Evolutionary conservation across 1,284 basidiomycete species (phyloP), one percentile per base, ranked within the genome.

Genomic region (Malassezia japonica): DNA sequence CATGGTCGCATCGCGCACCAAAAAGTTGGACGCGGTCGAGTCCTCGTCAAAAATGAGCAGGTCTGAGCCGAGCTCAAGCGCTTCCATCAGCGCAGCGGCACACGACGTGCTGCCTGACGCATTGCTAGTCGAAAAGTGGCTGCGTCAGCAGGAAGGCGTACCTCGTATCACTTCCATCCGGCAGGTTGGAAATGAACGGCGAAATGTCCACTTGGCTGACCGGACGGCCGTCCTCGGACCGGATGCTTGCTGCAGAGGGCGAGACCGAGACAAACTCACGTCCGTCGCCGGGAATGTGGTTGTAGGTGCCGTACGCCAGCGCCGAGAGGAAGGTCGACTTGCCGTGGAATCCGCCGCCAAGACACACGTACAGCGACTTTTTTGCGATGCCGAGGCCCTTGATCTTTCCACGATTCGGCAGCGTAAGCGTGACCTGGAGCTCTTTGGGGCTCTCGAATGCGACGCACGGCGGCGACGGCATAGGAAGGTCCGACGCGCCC

Each of bases 51-150:
- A 37, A 6, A 54, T 27, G 20, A 54, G 27, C 12, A 57, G 37
- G 20, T 54, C 43, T 3, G 56, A 32, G 6, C 45, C 47, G 15
- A 50, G 20, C 45, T 57, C 56, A 15, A 54, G 35, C 9, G 56
- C 35, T 28, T 57, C 56, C 44, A 57, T 49, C 0, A 54, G 23
- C n/a, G 34, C 29, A 2, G 56, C 50, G 13, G 56, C 46, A 31
- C 56, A 57, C 7, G 56, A 57, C 12, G 56, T 57, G 20, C 46
- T 50, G 0, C 56, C 56, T 5, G 51, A 54, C n/a, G 56, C 56
- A 39, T 57, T 51, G 8, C 42, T 43, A 9, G 56, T 57, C 31
- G 27, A 15, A 29, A 54, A 57, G 8, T 15, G 16, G 12, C 27
- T 20, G 23, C 13, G 28, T 40, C 18, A 40, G 23, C 10, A 13